Percentiles rank a stretch among this genome's conserved stretches.
phyloP scores from a whole-genome alignment of 441 rosid species.

The Gossypium davidsonii region DNA sequence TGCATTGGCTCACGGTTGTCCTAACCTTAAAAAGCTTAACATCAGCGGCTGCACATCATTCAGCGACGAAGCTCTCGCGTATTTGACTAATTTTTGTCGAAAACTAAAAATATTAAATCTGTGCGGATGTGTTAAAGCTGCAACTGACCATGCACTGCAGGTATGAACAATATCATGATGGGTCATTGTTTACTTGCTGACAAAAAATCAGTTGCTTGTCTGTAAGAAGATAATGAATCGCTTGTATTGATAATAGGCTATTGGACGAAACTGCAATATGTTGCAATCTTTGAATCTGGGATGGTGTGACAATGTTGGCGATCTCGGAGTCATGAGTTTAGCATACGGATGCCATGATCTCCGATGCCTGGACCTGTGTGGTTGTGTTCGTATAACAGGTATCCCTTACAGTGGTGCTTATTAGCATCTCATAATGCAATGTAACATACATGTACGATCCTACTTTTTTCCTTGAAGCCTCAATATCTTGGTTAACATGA shows the following conservation, averaged over 20 bases:
- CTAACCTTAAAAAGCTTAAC: slow-evolving; percentile 73
- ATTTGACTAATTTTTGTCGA: slow-evolving; percentile 48
- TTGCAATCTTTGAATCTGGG: slow-evolving; percentile 78
- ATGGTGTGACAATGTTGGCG: slow-evolving; percentile 90
- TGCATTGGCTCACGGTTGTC: slow-evolving; percentile 79
- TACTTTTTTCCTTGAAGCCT: neutral
- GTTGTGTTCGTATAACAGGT: slow-evolving; percentile 85
- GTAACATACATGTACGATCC: neutral
- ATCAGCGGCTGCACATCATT: slow-evolving; percentile 83
- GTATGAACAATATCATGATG: slow-evolving; percentile 22
- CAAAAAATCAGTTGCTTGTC: neutral
- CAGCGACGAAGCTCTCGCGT: slow-evolving; percentile 52
- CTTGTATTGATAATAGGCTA: slow-evolving; percentile 42
- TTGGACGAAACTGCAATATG: slow-evolving; percentile 69
- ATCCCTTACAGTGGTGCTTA: neutral
- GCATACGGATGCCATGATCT: slow-evolving; percentile 92
- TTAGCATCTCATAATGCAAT: neutral
- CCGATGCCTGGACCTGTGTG: slow-evolving; percentile 70
- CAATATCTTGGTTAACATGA: neutral
- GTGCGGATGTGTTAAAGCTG: slow-evolving; percentile 84
- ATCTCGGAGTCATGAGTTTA: slow-evolving; percentile 81
- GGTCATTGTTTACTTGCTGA: neutral
- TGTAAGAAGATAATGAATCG: neutral
- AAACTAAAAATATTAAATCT: slow-evolving; percentile 69
- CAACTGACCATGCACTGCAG: slow-evolving; percentile 74